phyloP scores from a whole-genome alignment of 192 early-diverging fungal genomes.

The Pecoramyces ruminantium region DNA sequence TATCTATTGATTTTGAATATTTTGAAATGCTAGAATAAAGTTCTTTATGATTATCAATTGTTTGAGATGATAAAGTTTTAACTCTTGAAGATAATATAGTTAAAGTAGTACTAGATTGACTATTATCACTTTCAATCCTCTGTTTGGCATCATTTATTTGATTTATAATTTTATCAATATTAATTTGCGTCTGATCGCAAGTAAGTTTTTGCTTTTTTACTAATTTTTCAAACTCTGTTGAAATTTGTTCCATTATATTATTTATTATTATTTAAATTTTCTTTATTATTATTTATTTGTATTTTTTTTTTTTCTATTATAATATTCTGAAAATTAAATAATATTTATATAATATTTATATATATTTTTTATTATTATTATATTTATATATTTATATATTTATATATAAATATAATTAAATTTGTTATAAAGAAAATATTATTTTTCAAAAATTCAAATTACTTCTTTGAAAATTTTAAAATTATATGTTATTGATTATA shows the following conservation, averaged over 20 bases:
- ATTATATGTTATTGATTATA: too few species aligned
- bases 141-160: slow-evolving; percentile 20
- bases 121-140: slow-evolving; percentile 8
- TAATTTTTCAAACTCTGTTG: slow-evolving; percentile 47
- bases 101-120: background rate
- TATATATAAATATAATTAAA: too few species aligned
- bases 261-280: too few species aligned
- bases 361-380: too few species aligned
- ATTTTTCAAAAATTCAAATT: too few species aligned
- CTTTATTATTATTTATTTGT: too few species aligned
- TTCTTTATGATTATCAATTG: slow-evolving; percentile 5
- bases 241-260: slow-evolving; percentile 37
- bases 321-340: too few species aligned
- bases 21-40: background rate
- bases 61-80: background rate
- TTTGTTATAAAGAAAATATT: too few species aligned
- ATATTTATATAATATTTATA: too few species aligned
- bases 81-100: background rate
- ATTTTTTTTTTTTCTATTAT: too few species aligned
- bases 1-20: slow-evolving; percentile 8
- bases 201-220: slow-evolving; percentile 37
- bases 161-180: slow-evolving; percentile 22
- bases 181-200: slow-evolving; percentile 18
- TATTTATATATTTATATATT: too few species aligned
- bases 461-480: too few species aligned